These are phyloP conservation scores for Podospora didyma DNA, from an alignment of 495 filamentous ascomycete genomes.

Conservation along the genomic window DNA sequence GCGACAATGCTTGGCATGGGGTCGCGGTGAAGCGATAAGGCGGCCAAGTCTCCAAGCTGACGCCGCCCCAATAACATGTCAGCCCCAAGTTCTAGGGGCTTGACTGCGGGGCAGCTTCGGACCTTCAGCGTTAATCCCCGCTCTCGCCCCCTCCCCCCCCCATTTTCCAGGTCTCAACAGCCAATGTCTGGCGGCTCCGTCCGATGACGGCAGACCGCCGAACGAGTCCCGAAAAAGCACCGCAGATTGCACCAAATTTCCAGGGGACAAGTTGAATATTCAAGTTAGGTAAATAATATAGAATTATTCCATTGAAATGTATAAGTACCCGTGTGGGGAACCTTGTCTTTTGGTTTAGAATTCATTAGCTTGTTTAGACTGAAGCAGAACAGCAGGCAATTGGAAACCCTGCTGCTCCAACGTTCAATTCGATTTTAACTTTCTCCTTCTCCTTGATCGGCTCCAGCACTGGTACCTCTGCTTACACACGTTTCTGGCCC, in stretches of 20 bases:
- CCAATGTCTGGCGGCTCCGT: too few relatives aligned
- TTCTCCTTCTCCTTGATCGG: neutral
- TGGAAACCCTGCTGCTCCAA: neutral
- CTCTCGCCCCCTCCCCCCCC: neutral
- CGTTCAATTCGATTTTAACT: neutral
- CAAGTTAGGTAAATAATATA: too few relatives aligned
- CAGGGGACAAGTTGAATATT: neutral
- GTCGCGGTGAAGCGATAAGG: too few relatives aligned
- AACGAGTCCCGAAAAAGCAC: slow-evolving; percentile 9
- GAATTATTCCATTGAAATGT: too few relatives aligned
- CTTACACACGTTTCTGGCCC: neutral
- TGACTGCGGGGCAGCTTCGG: slow-evolving; percentile 7
- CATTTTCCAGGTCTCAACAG: too few relatives aligned
- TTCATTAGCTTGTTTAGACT: too few relatives aligned
- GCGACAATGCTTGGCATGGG: slow-evolving; percentile 1
- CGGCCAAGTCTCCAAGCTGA: neutral
- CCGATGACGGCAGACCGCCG: too few relatives aligned
- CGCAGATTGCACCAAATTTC: slow-evolving; percentile 5
- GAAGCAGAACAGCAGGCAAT: neutral
- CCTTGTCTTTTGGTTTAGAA: too few relatives aligned
- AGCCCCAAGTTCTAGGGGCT: slow-evolving; percentile 4
- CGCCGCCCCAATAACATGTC: neutral
- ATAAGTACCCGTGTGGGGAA: too few relatives aligned
- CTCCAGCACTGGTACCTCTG: neutral
- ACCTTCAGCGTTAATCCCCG: neutral